Evolutionary conservation across 1,139 yeast species (phyloP).

Genomic region (Geotrichum reessii): DNA sequence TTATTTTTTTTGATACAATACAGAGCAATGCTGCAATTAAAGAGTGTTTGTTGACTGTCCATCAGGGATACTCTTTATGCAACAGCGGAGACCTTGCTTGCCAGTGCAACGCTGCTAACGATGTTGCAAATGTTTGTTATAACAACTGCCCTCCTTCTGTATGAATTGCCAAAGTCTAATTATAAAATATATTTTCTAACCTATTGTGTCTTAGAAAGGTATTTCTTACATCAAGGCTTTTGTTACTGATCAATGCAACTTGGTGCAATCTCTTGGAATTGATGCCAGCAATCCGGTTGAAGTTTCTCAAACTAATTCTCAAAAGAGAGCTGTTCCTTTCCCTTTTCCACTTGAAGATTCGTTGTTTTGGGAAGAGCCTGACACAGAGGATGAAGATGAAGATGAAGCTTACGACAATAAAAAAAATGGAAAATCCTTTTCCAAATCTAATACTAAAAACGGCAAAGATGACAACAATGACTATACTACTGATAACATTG

Average conservation of each 20-base stretch:
- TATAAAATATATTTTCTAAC: neutral
- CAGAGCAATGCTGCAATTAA: neutral
- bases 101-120: conserved; percentile 24
- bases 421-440: neutral
- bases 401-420: conserved; percentile 2
- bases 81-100: conserved; percentile 23
- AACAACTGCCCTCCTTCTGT: conserved; percentile 23
- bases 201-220: conserved; percentile 4
- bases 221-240: conserved; percentile 16
- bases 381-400: conserved; percentile 12
- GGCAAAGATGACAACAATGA: neutral
- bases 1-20: neutral
- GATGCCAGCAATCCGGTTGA: conserved; percentile 23
- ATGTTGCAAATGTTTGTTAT: conserved; percentile 23
- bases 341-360: conserved; percentile 20
- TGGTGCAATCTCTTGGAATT: conserved; percentile 11
- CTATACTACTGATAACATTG: conserved; percentile 11
- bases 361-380: conserved; percentile 7
- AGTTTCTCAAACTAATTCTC: conserved; percentile 26
- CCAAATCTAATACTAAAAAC: neutral
- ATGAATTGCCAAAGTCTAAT: neutral
- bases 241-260: conserved; percentile 22
- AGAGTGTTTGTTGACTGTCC: conserved; percentile 9
- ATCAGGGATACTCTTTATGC: conserved; percentile 23
- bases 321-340: conserved; percentile 23